These are phyloP conservation scores for Neoarthrinium moseri DNA, from an alignment of 2,329 filamentous ascomycete species.

Conservation along the genomic window DNA sequence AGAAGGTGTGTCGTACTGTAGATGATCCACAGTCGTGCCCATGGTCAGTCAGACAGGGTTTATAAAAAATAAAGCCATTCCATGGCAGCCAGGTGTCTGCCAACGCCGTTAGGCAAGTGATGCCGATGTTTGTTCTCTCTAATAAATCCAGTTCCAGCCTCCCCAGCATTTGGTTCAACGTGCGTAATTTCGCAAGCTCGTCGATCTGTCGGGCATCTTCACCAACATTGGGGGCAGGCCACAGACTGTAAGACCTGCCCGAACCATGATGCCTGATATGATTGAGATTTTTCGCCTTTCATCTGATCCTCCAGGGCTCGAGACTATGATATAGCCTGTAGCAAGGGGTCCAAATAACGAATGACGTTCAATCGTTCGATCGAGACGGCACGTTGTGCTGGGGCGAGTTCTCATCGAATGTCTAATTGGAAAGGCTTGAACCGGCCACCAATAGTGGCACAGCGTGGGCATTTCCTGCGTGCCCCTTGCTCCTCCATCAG, in stretches of 20 bases:
- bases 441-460: slow-evolving; percentile 73
- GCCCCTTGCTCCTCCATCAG: slow-evolving; percentile 75
- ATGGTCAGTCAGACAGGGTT: neutral
- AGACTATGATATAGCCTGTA: slow-evolving; percentile 8
- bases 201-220: slow-evolving; percentile 4
- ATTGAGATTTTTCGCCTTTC: slow-evolving; percentile 1
- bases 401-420: slow-evolving; percentile 56
- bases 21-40: neutral
- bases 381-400: slow-evolving; percentile 8
- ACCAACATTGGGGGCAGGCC: neutral
- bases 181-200: slow-evolving; percentile 4
- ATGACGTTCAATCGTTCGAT: slow-evolving; percentile 9
- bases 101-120: neutral
- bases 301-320: slow-evolving; percentile 3
- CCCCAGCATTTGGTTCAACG: slow-evolving; percentile 7
- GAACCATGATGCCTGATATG: slow-evolving; percentile 2
- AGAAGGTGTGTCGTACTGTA: neutral
- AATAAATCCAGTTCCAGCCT: slow-evolving; percentile 6
- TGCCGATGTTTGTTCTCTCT: slow-evolving; percentile 3
- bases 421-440: slow-evolving; percentile 87
- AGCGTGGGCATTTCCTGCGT: slow-evolving; percentile 74
- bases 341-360: slow-evolving; percentile 8
- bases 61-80: neutral
- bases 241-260: neutral
- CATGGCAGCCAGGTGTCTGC: neutral